These are phyloP conservation scores for Cryomyces minteri DNA, from an alignment of 495 filamentous ascomycete species.

Conservation along the genomic window DNA sequence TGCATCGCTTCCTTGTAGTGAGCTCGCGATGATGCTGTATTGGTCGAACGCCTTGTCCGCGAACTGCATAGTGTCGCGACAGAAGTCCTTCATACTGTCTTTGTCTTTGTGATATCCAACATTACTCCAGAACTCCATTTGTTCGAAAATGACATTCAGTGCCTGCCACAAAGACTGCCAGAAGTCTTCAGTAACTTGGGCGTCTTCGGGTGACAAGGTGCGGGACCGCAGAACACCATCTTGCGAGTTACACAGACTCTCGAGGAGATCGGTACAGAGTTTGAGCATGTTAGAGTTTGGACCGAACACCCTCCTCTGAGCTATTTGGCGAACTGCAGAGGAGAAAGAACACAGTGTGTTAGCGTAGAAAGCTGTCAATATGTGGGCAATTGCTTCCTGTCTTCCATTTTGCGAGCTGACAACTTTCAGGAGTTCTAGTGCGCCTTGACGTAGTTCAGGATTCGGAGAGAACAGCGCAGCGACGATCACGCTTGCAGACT, in stretches of 20 bases:
- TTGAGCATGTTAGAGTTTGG: slow-evolving; percentile 54
- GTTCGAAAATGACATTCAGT: slow-evolving; percentile 61
- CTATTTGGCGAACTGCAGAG: slow-evolving; percentile 39
- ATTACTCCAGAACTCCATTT: slow-evolving; percentile 62
- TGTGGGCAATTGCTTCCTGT: slow-evolving; percentile 52
- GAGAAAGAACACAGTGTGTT: slow-evolving; percentile 41
- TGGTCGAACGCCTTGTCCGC: slow-evolving; percentile 71
- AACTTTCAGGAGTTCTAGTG: slow-evolving; percentile 62
- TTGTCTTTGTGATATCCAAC: slow-evolving; percentile 56
- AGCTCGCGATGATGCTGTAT: slow-evolving; percentile 57
- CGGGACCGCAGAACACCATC: slow-evolving; percentile 60
- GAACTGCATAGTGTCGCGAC: slow-evolving; percentile 82
- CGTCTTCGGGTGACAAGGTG: slow-evolving; percentile 36
- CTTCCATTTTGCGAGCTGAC: slow-evolving; percentile 51
- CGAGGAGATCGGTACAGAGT: slow-evolving; percentile 55
- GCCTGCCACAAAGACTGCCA: slow-evolving; percentile 72
- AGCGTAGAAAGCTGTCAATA: slow-evolving; percentile 44
- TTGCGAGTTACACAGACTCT: slow-evolving; percentile 64
- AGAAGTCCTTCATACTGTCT: slow-evolving; percentile 70
- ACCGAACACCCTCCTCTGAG: slow-evolving; percentile 38
- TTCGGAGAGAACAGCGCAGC: slow-evolving; percentile 53
- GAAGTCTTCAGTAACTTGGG: slow-evolving; percentile 45
- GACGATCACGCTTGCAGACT: slow-evolving; percentile 46
- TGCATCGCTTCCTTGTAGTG: slow-evolving; percentile 25
- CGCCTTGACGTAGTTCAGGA: slow-evolving; percentile 48